Evolutionary conservation across 495 filamentous ascomycete genomes (phyloP).

Genomic region (Xylaria intraflava): DNA sequence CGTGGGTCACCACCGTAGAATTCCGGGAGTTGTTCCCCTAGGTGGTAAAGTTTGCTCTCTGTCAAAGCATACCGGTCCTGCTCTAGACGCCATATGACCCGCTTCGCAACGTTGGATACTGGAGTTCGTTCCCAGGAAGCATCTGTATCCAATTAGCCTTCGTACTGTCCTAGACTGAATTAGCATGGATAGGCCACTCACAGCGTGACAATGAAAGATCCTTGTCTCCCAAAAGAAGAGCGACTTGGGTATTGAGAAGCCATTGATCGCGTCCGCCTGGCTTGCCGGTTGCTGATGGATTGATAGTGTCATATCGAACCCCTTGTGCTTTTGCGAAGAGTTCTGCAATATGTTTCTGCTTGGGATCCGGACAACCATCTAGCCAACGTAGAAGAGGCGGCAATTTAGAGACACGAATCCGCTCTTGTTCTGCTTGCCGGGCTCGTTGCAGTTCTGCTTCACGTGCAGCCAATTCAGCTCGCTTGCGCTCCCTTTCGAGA

Average conservation of each 20-base stretch:
- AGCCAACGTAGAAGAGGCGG: conserved; percentile 50
- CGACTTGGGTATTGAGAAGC: conserved; percentile 71
- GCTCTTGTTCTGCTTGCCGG: conserved; percentile 40
- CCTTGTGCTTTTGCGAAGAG: conserved; percentile 46
- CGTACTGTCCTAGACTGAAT: background rate
- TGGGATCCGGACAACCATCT: conserved; percentile 41
- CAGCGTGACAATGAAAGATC: conserved; percentile 68
- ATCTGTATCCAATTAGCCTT: conserved; percentile 37
- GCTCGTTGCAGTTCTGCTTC: conserved; percentile 47
- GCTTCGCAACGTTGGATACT: conserved; percentile 40
- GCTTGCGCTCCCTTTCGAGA: conserved; percentile 15
- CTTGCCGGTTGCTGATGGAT: conserved; percentile 38
- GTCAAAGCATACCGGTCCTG: conserved; percentile 44
- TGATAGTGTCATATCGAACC: conserved; percentile 50
- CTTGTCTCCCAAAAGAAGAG: conserved; percentile 67
- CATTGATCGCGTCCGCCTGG: conserved; percentile 56
- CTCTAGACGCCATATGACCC: conserved; percentile 43
- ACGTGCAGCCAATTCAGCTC: conserved; percentile 47
- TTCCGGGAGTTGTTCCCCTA: conserved; percentile 37
- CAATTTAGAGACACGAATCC: conserved; percentile 42
- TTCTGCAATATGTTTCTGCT: conserved; percentile 38
- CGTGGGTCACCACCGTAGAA: conserved; percentile 39
- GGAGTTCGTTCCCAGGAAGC: conserved; percentile 60
- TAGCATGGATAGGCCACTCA: conserved; percentile 32
- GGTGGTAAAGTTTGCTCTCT: conserved; percentile 35